Base-by-base conservation (phyloP, 257 asterid genomes). In the Voacanga thouarsii region DNA sequence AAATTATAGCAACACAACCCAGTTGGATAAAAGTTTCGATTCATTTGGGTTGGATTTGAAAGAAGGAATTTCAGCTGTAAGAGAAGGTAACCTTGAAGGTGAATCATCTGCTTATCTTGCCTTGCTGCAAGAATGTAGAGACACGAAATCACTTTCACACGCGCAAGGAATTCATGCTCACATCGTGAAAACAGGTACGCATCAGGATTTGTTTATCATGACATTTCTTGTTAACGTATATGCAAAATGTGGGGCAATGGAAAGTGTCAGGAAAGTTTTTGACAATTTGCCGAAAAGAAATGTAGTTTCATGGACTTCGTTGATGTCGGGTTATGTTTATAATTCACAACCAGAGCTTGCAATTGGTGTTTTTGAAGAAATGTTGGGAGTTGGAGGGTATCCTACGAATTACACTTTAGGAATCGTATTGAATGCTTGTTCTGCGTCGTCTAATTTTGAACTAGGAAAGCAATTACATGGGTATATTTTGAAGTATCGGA, bases 401-500 rank as follows among this genome's bases (percentile, higher is more conserved):
- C 99, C 99, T 6, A 89, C 96, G 14, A 89, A 89, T 77, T 89
- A 81, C 23, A 92, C 98, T 0, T 69, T 95, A 65, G 97, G 97
- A 37, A 73, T 91, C 41, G 66, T 88, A 24, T 80, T 91, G 78
- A 90, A 90, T 72, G 98, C 96, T 44, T 94, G 98, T 77, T 82
- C 94, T 24, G 81, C 90, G 1, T 78, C 92, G 86, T 84, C 75
- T 71, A 88, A 85, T 84, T 33, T 90, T 60, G 84, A 83, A 73
- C 77, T 90, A 19, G 96, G 90, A 19, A 92, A 88, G 84, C 98
- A 92, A 85, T 76, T 94, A 72, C 99, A 94, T 71, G 99, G 91
- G 2, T 94, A 88, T 77, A 76, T 87, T 37, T 75, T 91, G 49
- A 94, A 94, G 79, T 91, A 88, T 74, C 80, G 80, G 69, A 79